A percentile compares a stretch with the other conserved stretches of the same genome.
Evolutionary conservation across 768 basidiomycete species (phyloP).

Genomic region (Lactarius psammicola): DNA sequence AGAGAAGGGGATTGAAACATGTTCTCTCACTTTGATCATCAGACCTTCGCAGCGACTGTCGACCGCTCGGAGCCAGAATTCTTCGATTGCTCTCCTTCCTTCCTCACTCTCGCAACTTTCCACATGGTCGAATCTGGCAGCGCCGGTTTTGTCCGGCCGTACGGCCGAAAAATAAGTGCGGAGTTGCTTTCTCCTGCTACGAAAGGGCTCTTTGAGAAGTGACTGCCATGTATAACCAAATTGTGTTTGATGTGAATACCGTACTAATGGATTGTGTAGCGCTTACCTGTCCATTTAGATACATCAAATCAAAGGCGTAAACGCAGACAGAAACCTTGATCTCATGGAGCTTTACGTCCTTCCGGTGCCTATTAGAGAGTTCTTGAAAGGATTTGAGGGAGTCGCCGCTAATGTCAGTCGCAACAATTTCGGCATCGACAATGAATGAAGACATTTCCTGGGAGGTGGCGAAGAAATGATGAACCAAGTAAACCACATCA

Average conservation of each 20-base stretch:
- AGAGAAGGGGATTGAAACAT: constrained; percentile 20
- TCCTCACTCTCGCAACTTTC: constrained; percentile 64
- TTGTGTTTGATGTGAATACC: constrained; percentile 18
- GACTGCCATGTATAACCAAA: constrained; percentile 43
- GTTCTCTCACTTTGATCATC: constrained; percentile 74
- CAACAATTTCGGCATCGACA: constrained; percentile 85
- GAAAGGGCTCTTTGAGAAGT: constrained; percentile 66
- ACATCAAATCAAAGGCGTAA: constrained; percentile 88
- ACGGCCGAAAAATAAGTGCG: constrained; percentile 59
- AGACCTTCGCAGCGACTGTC: constrained; percentile 85
- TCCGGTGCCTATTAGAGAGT: constrained; percentile 78
- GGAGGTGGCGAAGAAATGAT: constrained; percentile 46
- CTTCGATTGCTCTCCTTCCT: constrained; percentile 61
- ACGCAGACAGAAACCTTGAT: constrained; percentile 80
- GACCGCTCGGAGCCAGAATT: constrained; percentile 74
- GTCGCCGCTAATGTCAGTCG: constrained; percentile 64
- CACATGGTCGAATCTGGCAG: constrained; percentile 71
- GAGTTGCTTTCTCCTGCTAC: constrained; percentile 64
- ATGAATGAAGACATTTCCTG: constrained; percentile 60
- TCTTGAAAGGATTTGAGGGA: constrained; percentile 81
- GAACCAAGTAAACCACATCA: constrained; percentile 64
- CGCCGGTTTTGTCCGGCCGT: constrained; percentile 42
- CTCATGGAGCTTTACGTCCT: constrained; percentile 73
- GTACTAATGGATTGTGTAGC: constrained; percentile 19
- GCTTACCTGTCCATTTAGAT: constrained; percentile 72